Conservation (phyloP, 352 stramenopile genomes). For the Bremia lactucae region DNA sequence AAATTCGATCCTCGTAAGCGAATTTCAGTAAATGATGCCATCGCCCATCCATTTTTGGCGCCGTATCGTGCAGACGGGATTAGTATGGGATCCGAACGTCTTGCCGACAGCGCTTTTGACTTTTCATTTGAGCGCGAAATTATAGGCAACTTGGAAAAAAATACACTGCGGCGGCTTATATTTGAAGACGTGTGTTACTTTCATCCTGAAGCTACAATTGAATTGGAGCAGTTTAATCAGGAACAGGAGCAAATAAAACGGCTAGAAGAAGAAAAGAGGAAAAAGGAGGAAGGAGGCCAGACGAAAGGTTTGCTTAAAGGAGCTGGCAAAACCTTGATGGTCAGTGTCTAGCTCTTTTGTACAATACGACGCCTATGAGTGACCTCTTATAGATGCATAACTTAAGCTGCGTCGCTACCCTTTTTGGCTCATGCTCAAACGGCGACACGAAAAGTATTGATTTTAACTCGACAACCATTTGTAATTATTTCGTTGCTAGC, state of each 20-base stretch:
- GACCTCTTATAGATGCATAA: too few species aligned
- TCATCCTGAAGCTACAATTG: conserved; percentile 52
- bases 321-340: conserved; percentile 13
- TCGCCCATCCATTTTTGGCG: conserved; percentile 70
- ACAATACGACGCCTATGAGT: too few species aligned
- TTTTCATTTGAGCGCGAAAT: conserved; percentile 75
- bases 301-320: background rate
- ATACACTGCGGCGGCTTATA: conserved; percentile 65
- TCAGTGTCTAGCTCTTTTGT: conserved; percentile 19
- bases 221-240: conserved; percentile 40
- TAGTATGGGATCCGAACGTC: conserved; percentile 26
- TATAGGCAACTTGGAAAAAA: conserved; percentile 59
- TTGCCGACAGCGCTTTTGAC: conserved; percentile 45
- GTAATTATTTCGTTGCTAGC: too few species aligned
- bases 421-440: conserved; percentile 1
- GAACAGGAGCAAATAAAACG: conserved; percentile 36
- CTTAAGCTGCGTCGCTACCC: too few species aligned
- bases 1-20: conserved; percentile 83
- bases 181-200: conserved; percentile 84
- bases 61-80: conserved; percentile 42
- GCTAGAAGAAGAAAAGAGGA: conserved; percentile 18
- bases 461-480: too few species aligned
- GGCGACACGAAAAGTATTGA: too few species aligned
- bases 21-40: conserved; percentile 57
- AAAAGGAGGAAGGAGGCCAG: conserved; percentile 15